Base-by-base conservation (phyloP, 345 rosid species). In the Rhodamnia argentea region DNA sequence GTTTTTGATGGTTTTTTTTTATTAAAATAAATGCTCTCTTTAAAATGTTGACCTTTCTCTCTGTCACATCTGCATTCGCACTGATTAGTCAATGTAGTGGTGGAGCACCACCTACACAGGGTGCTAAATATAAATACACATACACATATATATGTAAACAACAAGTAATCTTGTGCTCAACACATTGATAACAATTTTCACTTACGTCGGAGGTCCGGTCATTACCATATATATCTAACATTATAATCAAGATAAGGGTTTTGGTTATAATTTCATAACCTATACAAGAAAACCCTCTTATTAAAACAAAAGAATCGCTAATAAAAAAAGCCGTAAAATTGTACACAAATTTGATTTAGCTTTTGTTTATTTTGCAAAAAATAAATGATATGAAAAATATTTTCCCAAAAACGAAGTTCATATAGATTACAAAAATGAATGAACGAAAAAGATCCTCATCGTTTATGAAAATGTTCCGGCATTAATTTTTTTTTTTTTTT, bases 401-500 rank as follows among this genome's bases (percentile, higher is more conserved):
- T 32, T 70, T 32, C 6, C 1, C 16, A 9, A 32, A 16, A 64
- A 70, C 18, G 24, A 32, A 2, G 0, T 2, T 16, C 8, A 64
- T 4, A 64, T 29, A 0, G 0, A 64, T 32, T 37, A 32, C 44
- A 64, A 64, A 1, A 1, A 64, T 64, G 11, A 32, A 70, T 16
- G 1, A 32, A 32, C 3, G 6, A 32, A 16, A 16, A 18, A 2
- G 9, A 4, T 32, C 0, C 0, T 70, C 2, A 16, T 70, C 10
- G 1, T 32, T 18, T 13, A 70, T 0, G 1, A 32, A 70, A 32
- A 16, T 9, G 1, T 70, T 18, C 10, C 18, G 0, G 20, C 3
- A 1, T 32, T 70, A 18, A 70, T 0, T 64, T 32, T n/a, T n/a
- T n/a, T n/a, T n/a, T n/a, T n/a, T n/a, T n/a, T n/a, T n/a, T n/a